These are phyloP conservation scores for Chenopodium berlandieri DNA, from an alignment of 148 eudicot genomes.

Conservation along the genomic window DNA sequence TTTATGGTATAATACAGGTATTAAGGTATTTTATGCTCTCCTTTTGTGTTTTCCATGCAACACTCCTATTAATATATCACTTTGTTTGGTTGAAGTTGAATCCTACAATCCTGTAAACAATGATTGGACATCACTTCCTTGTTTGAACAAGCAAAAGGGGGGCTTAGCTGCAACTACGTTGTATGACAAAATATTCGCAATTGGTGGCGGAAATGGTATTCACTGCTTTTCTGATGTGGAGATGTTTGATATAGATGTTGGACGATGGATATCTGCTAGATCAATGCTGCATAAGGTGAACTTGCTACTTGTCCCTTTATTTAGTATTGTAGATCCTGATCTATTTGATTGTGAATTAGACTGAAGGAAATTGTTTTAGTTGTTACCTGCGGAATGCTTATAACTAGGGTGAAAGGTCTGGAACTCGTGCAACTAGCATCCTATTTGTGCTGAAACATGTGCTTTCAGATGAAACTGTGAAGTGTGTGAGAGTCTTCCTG, in stretches of 20 bases:
- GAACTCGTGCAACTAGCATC: neutral
- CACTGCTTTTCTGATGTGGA: constrained; percentile 67
- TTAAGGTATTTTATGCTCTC: neutral
- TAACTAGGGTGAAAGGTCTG: neutral
- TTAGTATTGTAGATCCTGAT: constrained; percentile 1
- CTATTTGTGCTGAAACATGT: neutral
- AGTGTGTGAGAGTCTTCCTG: neutral
- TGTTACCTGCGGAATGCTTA: neutral
- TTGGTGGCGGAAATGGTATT: constrained; percentile 79
- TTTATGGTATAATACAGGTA: constrained; percentile 75
- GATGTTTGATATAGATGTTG: constrained; percentile 74
- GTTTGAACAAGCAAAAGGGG: constrained; percentile 52
- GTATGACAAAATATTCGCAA: constrained; percentile 62
- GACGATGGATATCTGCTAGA: constrained; percentile 66
- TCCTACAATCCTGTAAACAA: constrained; percentile 47
- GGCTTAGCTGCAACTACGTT: constrained; percentile 63
- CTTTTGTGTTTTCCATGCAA: neutral
- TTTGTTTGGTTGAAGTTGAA: constrained; percentile 60
- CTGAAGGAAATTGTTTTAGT: neutral
- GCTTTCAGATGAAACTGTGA: constrained; percentile 2
- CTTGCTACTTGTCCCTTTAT: constrained; percentile 7
- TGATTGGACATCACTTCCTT: constrained; percentile 57
- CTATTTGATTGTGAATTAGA: constrained; percentile 11
- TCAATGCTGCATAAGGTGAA: constrained; percentile 82
- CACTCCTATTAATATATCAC: constrained; percentile 7